Base-by-base conservation (phyloP, 1,284 basidiomycete species). In the Tremellales sp. region DNA sequence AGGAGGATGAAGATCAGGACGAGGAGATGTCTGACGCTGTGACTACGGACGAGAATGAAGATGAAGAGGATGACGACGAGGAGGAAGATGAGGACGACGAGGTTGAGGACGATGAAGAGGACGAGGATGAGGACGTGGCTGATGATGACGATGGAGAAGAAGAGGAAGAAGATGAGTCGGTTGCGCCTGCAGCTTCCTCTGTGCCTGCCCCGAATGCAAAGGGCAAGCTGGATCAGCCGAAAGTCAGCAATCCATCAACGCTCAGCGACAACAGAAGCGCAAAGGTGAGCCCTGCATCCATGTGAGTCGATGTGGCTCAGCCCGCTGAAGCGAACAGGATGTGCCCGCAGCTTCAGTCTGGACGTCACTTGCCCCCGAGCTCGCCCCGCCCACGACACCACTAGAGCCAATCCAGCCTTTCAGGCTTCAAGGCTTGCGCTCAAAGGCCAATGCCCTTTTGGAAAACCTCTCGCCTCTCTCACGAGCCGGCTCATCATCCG, bases 401-500 rank as follows among this genome's bases (percentile, higher is more conserved):
- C 48, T 55, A 25, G 39, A 53, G 48, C 56, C 62, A 8, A 48
- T 67, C 3, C 42, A 52, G 3, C 53, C 53, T 12, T 49, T 57
- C 40, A 49, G 56, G 11, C 47, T 70, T 46, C 57, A 65, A 55
- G 59, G 53, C 45, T 54, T 67, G 4, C 60, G 65, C 27, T 54
- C 62, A 52, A 57, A 60, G 22, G 60, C 61, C 15, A 51, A 59
- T 31, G 47, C 56, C 11, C 54, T 73, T 5, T 54, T 73, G 31
- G 49, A 57, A 10, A 56, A 60, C 49, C 58, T 70, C 23, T 61
- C 68, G 17, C 57, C 68, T 13, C 62, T 67, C 17, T 45, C 61
- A 40, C 60, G 67, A 21, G 57, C 63, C 19, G 60, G 59, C 3
- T 72, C 70, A 5, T 70, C 83, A 1, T 83, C 88, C 0, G 91